Evolutionary conservation across 768 basidiomycete genomes (phyloP), one percentile per base, ranked within the genome.

Genomic region (Podaxis carcinomalis): DNA sequence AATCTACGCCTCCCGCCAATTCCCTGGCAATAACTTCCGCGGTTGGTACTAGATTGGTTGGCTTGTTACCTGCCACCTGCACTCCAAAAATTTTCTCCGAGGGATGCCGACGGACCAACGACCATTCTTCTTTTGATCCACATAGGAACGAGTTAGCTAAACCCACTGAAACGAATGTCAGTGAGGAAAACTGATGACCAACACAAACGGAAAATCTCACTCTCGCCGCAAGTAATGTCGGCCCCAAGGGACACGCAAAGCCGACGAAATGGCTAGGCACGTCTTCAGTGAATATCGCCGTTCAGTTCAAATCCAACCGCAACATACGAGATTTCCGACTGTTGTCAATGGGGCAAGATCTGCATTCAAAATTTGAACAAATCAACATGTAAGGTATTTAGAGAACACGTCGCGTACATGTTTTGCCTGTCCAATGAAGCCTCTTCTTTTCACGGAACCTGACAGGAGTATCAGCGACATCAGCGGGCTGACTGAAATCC

Each of bases 191-290:
- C 13, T 46, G 65, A 28, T 49, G n/a, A 59, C 23, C 25, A 32
- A 40, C 27, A 9, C 25, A 57, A 50, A 59, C 37, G 10, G 7
- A 3, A 36, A 27, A 58, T 68, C 82, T 57, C 67, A 91, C 90
- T 98, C 74, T 98, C 96, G 25, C 94, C 93, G 64, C 93, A 95
- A 2, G 95, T 96, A 66, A 98, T 97, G 64, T 96, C 95, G 2
- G 90, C 93, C 13, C 96, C 96, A 61, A 90, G 86, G 25, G 83
- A 77, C 7, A 91, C 87, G 66, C 94, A 97, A 5, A 98, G 75
- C 10, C 95, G 83, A 16, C 97, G 86, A 79, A 98, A 99, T 1
- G 97, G 97, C 89, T 95, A 40, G 1, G 25, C 27, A 58, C 13
- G 37, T 46, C 25, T 21, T 46, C 42, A 53, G 52, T 37, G 23